Conservation (phyloP, 1,284 basidiomycete species). For the Kwoniella shivajii region DNA sequence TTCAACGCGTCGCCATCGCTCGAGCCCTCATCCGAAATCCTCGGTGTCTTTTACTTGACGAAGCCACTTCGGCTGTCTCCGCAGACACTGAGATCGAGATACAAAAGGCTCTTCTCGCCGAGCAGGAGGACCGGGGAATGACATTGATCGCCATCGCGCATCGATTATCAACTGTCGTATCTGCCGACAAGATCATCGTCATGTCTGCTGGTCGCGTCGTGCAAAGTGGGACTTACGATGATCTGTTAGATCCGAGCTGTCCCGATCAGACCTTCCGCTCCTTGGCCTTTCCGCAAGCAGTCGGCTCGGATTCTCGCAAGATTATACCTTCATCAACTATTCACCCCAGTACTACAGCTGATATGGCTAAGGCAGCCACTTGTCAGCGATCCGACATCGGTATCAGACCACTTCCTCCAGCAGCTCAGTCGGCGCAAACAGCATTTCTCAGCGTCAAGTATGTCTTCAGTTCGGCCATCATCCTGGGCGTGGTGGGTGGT, state of each 20-base stretch:
- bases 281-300: conserved; percentile 13
- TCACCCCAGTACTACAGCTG: not conserved
- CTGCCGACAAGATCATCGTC: conserved; percentile 52
- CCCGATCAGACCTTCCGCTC: conserved; percentile 34
- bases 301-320: not conserved
- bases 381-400: not conserved
- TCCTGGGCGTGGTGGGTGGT: conserved; percentile 37
- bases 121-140: conserved; percentile 40
- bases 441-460: conserved; percentile 21
- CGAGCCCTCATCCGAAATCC: conserved; percentile 53
- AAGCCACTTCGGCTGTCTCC: conserved; percentile 53
- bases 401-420: conserved; percentile 11
- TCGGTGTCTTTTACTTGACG: conserved; percentile 39
- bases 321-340: not conserved
- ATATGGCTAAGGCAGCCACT: not conserved
- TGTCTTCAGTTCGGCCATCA: conserved; percentile 19
- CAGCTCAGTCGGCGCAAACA: conserved; percentile 6
- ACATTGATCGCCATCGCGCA: conserved; percentile 54
- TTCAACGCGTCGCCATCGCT: conserved; percentile 54
- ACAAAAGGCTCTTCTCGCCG: conserved; percentile 47
- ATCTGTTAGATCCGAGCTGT: conserved; percentile 38
- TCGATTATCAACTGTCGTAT: conserved; percentile 50
- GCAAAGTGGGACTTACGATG: conserved; percentile 54
- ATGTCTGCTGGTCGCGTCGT: conserved; percentile 49
- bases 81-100: conserved; percentile 54